Conservation (phyloP, 352 stramenopile genomes). For the Pythium scleroteichum region DNA sequence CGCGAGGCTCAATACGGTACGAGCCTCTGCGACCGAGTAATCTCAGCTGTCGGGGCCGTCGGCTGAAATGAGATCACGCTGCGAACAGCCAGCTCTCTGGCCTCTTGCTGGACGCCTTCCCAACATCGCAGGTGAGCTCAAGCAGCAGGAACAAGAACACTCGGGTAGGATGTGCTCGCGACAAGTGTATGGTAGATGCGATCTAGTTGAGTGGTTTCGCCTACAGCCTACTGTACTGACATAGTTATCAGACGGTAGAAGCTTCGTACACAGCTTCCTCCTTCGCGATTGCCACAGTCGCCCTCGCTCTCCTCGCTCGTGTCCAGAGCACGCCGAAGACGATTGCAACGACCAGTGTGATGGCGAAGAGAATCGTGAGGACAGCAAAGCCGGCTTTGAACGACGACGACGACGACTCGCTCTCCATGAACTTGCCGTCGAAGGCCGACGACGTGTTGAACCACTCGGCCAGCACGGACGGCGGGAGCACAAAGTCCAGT, state of each 20-base stretch:
- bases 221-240: background rate
- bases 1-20: too few species aligned
- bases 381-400: constrained; percentile 42
- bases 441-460: constrained; percentile 40
- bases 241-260: background rate
- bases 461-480: constrained; percentile 47
- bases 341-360: constrained; percentile 17
- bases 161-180: too few species aligned
- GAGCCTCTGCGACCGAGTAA: too few species aligned
- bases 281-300: background rate
- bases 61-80: too few species aligned
- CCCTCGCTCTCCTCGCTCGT: constrained; percentile 13
- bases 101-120: too few species aligned
- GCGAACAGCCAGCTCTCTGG: too few species aligned
- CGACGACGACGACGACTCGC: constrained; percentile 7
- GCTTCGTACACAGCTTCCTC: constrained; percentile 1
- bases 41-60: too few species aligned
- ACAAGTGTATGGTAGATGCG: background rate
- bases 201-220: background rate
- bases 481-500: constrained; percentile 16
- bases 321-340: constrained; percentile 34
- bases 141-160: too few species aligned
- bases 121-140: too few species aligned
- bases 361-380: constrained; percentile 36
- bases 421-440: constrained; percentile 30